phyloP scores from a whole-genome alignment of 1,139 yeast species.

The Zygosaccharomyces sapae region DNA sequence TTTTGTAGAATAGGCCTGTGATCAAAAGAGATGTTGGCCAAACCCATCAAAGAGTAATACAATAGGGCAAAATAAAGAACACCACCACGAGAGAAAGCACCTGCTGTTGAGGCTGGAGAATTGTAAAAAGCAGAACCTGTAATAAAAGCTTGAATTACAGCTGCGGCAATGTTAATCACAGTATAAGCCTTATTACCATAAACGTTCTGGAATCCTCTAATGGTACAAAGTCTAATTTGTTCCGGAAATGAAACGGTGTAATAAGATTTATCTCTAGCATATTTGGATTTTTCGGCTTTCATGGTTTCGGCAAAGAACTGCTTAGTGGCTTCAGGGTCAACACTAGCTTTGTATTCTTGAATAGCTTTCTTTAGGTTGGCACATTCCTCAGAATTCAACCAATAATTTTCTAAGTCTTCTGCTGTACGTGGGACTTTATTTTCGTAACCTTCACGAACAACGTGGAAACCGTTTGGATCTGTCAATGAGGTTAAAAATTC shows the following conservation, averaged over 20 bases:
- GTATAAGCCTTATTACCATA: slow-evolving; percentile 46
- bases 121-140: slow-evolving; percentile 49
- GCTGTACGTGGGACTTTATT: slow-evolving; percentile 57
- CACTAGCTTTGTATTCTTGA: slow-evolving; percentile 40
- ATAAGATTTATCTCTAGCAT: slow-evolving; percentile 38
- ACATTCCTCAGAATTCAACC: slow-evolving; percentile 58
- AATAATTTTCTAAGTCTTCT: slow-evolving; percentile 56
- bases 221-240: slow-evolving; percentile 42
- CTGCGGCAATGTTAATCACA: slow-evolving; percentile 42
- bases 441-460: slow-evolving; percentile 29
- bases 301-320: slow-evolving; percentile 39
- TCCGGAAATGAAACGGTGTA: slow-evolving; percentile 9
- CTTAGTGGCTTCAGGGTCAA: slow-evolving; percentile 41
- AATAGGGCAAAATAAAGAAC: slow-evolving; percentile 48
- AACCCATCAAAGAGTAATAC: slow-evolving; percentile 46
- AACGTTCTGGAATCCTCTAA: slow-evolving; percentile 45
- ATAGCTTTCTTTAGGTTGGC: slow-evolving; percentile 42
- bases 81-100: slow-evolving; percentile 53
- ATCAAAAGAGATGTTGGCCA: slow-evolving; percentile 48
- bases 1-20: slow-evolving; percentile 47
- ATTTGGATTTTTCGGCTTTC: slow-evolving; percentile 42
- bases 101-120: slow-evolving; percentile 41
- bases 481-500: slow-evolving; percentile 44
- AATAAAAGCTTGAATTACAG: slow-evolving; percentile 45
- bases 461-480: slow-evolving; percentile 3